Base-by-base conservation (phyloP, 2,329 filamentous ascomycete species). In the Xylariaceae sp. region DNA sequence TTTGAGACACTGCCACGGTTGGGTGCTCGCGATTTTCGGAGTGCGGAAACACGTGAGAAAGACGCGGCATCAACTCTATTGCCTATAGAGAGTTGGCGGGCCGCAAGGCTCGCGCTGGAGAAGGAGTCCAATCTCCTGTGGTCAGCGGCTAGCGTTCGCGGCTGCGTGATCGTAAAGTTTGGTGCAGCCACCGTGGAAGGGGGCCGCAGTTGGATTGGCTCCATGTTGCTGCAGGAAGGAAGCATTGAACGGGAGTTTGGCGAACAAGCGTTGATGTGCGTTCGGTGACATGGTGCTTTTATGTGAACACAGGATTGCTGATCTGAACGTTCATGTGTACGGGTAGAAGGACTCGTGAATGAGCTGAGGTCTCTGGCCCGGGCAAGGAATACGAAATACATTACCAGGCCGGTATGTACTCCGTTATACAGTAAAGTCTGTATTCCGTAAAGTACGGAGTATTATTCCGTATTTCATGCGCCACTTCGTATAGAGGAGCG, bases 161-260 rank as follows among this genome's bases (percentile, higher is more conserved):
- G 89, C 3, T 96, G 92, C 65, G 86, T 94, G 3, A 79, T 96
- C 22, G 87, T 97, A 62, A 97, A 97, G 70, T 95, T 97, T 68
- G 90, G 89, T 1, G 89, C 92, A 1, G 79, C 78, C 51, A 86
- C 86, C 42, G 86, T 96, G 21, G 91, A 97, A 69, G 87, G 86
- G 22, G 91, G 86, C 3, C 83, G 88, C 61, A 74, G 80, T 44
- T 97, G 92, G 90, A 77, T 97, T 54, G 83, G 84, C 9, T 78
- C 77, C 6, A 88, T 96, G 81, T 73, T 96, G 44, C 72, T 77
- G 43, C 79, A 83, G 57, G 89, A 96, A 68, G 88, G 88, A 1
- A 92, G 82, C 58, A 76, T 96, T 9, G 72, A 79, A 15, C 70
- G 74, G 48, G 72, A 81, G 12, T 96, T 96, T 75, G 92, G 92